These are phyloP conservation scores for Fraxinus excelsior DNA, from an alignment of 257 asterid species.

Conservation along the genomic window DNA sequence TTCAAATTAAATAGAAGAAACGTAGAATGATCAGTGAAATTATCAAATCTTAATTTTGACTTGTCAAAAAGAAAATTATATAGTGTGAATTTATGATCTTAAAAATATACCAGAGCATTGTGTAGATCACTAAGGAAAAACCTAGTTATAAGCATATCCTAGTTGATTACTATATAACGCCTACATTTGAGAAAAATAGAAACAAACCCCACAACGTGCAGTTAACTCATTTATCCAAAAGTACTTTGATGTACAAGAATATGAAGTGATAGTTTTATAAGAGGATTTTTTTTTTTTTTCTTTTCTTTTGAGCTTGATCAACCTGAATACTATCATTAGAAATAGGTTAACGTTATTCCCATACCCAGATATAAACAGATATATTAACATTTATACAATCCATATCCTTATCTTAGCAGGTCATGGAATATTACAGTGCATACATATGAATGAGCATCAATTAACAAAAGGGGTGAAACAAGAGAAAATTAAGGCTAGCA, in stretches of 20 bases:
- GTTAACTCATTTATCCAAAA: neutral
- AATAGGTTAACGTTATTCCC: neutral
- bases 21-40: neutral
- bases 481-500: neutral
- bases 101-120: neutral
- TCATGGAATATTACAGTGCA: neutral
- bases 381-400: neutral
- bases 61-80: neutral
- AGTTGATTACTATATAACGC: neutral
- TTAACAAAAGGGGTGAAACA: neutral
- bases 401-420: neutral
- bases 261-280: neutral
- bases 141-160: neutral
- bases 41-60: neutral
- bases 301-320: no score
- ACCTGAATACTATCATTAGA: neutral
- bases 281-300: no score
- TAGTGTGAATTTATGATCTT: neutral
- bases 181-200: neutral
- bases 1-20: neutral
- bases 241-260: neutral
- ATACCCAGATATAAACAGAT: neutral
- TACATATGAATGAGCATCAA: neutral
- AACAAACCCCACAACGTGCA: neutral
- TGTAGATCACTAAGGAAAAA: no score